Evolutionary conservation across 2,329 filamentous ascomycete genomes (phyloP).

Genomic region (Ophiostoma ulmi): DNA sequence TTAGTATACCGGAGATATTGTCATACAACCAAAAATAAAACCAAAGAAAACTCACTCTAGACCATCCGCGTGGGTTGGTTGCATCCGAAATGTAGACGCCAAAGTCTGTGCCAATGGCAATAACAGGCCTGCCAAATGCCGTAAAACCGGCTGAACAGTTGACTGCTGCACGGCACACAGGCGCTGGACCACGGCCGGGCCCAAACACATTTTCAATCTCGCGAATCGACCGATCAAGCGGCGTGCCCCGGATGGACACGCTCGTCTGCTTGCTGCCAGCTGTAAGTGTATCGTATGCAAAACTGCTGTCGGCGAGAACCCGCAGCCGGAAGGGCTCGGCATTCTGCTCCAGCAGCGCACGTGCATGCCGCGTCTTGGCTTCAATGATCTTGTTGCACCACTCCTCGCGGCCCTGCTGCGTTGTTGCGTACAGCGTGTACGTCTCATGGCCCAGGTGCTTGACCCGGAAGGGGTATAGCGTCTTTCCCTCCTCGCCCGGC

Average conservation of each 20-base stretch:
- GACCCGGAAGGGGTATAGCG: slow-evolving; percentile 88
- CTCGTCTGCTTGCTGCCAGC: slow-evolving; percentile 55
- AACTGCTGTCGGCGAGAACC: slow-evolving; percentile 87
- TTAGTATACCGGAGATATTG: background rate
- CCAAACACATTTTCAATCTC: slow-evolving; percentile 80
- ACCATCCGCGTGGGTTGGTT: slow-evolving; percentile 86
- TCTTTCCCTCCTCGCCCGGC: slow-evolving; percentile 66
- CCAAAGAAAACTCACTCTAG: slow-evolving; percentile 56
- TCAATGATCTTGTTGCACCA: slow-evolving; percentile 94
- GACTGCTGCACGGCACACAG: slow-evolving; percentile 78
- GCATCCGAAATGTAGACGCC: slow-evolving; percentile 88
- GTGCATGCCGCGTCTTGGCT: slow-evolving; percentile 89
- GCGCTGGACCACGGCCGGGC: slow-evolving; percentile 61
- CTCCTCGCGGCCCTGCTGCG: slow-evolving; percentile 67
- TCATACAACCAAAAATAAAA: background rate
- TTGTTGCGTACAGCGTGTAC: slow-evolving; percentile 83
- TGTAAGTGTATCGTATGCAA: slow-evolving; percentile 67
- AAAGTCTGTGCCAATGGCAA: slow-evolving; percentile 91
- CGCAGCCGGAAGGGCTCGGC: slow-evolving; percentile 90
- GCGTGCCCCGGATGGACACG: slow-evolving; percentile 82
- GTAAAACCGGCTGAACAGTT: slow-evolving; percentile 92
- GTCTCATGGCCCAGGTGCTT: slow-evolving; percentile 93
- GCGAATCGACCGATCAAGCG: slow-evolving; percentile 81
- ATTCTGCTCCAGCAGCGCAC: slow-evolving; percentile 82
- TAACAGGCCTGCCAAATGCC: slow-evolving; percentile 75